Base-by-base conservation (phyloP, 139 green algal genomes). In the Chlorella ohadii region DNA sequence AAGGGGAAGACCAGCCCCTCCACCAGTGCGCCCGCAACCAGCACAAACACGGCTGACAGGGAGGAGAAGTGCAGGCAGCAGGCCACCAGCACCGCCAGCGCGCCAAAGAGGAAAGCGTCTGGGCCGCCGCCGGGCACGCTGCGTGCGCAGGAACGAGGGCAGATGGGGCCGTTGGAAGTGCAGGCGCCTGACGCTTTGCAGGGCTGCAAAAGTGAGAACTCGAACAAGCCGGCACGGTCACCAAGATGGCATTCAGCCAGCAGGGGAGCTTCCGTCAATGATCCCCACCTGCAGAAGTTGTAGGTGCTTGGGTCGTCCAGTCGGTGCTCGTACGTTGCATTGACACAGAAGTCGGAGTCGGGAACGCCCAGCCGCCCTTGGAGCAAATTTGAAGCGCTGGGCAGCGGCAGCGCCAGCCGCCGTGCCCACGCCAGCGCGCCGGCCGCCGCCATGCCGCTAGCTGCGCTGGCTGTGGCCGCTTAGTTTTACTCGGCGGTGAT, bases 61-160 rank as follows among this genome's bases (percentile, higher is more conserved):
- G 82, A 74, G 55, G 82, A 75, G 34, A 85, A 86, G 38, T 79
- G 72, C 25, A 88, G 72, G 27, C 86, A 33, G 80, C 78, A 88
- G 20, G 88, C 80, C 16, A 81, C 51, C 19, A 92, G 56, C 6
- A 92, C 36, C 0, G 86, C 88, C 47, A 90, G 38, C 1, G 44
- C 71, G 3, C 70, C 83, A 68, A 90, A 92, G 0, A 92, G 76
- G 4, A 92, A 84, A 2, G 85, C 88, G 41, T 83, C 78, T 2
- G 78, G 39, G 31, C 78, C 78, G 63, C 78, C 20, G 6, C 41
- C 63, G 2, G 63, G 78, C 36, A 83, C 78, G 78, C 39, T 75
- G 63, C 61, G 44, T 2, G 22, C 16, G 12, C 27, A 41, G 44
- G 11, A 23, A 27, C 23, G 25, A 55, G 11, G 67, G 36, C 51